Evolutionary conservation across 805 yeast species (phyloP), one percentile per base, ranked within the genome.

Genomic region (Hanseniaspora meyeri): DNA sequence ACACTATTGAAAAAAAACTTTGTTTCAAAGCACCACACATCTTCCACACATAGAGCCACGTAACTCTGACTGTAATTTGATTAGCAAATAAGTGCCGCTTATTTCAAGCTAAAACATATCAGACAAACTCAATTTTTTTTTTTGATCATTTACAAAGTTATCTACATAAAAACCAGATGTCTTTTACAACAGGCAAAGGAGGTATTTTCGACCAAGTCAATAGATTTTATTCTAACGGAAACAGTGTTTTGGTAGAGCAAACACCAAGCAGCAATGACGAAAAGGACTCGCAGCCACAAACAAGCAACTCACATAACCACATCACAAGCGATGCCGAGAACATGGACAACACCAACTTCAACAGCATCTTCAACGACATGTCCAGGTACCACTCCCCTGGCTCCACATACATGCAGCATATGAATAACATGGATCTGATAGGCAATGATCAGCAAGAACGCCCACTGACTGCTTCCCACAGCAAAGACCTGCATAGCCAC

Each of bases 201-300:
- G 48, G 58, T 16, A 56, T 56, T 6, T 56, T 56, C 40, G 58
- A 56, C 19, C 58, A 56, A 19, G 58, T 56, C 6, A 50, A 50
- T 31, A 50, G 49, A 34, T 56, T 56, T n/a, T 49, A 50, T 12
- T 38, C 49, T 11, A 45, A 51, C 17, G 50, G 50, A 4, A 43
- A 49, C 34, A 39, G 29, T 27, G 42, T 46, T 12, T 43, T 39
- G 12, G 54, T 49, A 4, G 51, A 46, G 14, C 49, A 46, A 19
- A 12, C 39, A 17, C 11, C 29, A 5, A 32, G n/a, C 4, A 19
- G 3, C 7, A 14, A 11, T 17, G 10, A 19, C 16, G 27, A 31
- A 3, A 3, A 24, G 5, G 27, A 24, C 27, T 24, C 5, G 27
- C 27, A 24, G 27, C 27, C 27, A 24, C 27, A 24, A 24, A 24